These are phyloP conservation scores for Talaromyces proteolyticus DNA, from an alignment of 495 filamentous ascomycete genomes.

Conservation along the genomic window DNA sequence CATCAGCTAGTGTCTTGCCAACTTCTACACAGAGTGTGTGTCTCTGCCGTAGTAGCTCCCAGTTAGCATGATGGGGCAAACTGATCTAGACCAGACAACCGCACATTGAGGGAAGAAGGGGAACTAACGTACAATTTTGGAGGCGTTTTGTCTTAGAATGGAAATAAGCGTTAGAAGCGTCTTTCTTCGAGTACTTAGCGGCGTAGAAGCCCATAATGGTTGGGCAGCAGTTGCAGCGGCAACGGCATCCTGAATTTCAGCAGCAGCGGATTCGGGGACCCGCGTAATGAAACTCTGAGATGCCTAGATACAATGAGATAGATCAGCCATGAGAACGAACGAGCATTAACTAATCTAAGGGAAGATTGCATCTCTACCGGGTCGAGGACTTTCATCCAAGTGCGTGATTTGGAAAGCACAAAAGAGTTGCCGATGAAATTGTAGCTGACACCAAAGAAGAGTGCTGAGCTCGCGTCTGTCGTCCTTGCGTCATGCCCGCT, in stretches of 20 bases:
- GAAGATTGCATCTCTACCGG: conserved; percentile 9
- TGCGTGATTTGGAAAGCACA: conserved; percentile 17
- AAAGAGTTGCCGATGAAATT: conserved; percentile 17
- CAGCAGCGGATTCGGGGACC: conserved; percentile 15
- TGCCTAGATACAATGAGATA: conserved; percentile 7
- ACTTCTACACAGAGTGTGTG: conserved; percentile 14
- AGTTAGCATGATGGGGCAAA: not conserved
- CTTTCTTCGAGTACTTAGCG: conserved; percentile 16
- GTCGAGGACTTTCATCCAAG: conserved; percentile 19
- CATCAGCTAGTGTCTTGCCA: conserved; percentile 21
- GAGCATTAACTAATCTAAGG: not conserved
- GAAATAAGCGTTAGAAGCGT: conserved; percentile 16
- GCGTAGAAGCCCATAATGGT: conserved; percentile 13
- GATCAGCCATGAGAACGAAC: not conserved
- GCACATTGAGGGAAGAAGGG: not conserved
- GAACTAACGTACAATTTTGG: conserved; percentile 12
- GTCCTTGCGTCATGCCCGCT: not conserved
- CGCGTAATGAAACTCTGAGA: conserved; percentile 15
- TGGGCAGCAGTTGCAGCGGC: conserved; percentile 17
- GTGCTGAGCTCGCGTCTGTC: not conserved
- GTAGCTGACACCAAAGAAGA: not conserved
- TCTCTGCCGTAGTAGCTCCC: conserved; percentile 4
- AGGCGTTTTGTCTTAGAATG: conserved; percentile 15
- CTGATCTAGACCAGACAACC: not conserved
- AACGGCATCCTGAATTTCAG: conserved; percentile 20